Evolutionary conservation across 805 yeast species (phyloP), one percentile per base, ranked within the genome.

Genomic region (Tetrapisispora arboricola): DNA sequence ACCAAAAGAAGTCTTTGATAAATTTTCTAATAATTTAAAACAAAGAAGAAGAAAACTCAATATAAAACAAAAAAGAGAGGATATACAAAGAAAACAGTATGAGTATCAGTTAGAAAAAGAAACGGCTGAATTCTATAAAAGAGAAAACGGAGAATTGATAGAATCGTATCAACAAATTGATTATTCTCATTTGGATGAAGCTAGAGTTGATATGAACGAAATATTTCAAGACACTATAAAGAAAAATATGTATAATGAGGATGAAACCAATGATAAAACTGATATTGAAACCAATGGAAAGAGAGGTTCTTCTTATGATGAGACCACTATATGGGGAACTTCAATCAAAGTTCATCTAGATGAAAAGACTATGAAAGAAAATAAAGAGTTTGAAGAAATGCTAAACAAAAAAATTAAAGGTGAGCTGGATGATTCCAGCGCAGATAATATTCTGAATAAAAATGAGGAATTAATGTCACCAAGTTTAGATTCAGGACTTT

Each of bases 271-370:
- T 32, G 9, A 15, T 9, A 24, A 20, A 33, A 6, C 3, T 16
- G 18, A n/a, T n/a, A 21, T 9, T 7, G 16, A 15, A 9, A 29
- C 28, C n/a, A 15, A 6, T 21, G 16, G 25, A 6, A 26, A 24
- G 5, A 32, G 32, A 25, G 43, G 32, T 17, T 41, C 49, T 15
- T 53, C 50, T 0, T 59, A 58, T 11, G 62, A 54, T 41, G 65
- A 67, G 30, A 72, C 75, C 1, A 79, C 92, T 0, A 76, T 84
- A 3, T 84, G 94, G 94, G 94, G 94, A 0, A 83, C 92, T 0
- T 57, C 60, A 25, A 60, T 58, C 11, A 63, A 46, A 7, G 49
- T 54, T 8, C 46, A 44, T n/a, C 48, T 49, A 21, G 61, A 60
- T 22, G 66, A 65, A 22, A 57, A 58, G 15, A 62, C 61, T 3